These are phyloP conservation scores for Nematodospora valgi DNA, from an alignment of 805 yeast genomes.

Conservation along the genomic window DNA sequence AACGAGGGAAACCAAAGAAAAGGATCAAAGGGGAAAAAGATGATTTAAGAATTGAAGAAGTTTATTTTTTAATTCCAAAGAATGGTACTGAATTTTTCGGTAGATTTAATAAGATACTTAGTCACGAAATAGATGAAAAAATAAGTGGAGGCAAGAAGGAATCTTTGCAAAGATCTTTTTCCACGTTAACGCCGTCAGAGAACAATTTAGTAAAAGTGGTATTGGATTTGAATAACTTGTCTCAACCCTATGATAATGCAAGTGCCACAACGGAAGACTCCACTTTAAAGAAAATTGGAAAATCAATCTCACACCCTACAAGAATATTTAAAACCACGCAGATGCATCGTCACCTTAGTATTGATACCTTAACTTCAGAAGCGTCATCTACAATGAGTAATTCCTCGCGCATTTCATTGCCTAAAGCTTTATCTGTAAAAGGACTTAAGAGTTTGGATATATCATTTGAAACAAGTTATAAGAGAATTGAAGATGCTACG, in stretches of 20 bases:
- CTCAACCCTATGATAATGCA: neutral
- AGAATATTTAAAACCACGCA: conserved; percentile 15
- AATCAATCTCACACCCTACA: conserved; percentile 15
- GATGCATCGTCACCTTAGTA: too few species aligned
- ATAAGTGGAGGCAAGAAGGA: neutral
- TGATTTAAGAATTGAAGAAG: conserved; percentile 60
- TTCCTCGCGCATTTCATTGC: conserved; percentile 14
- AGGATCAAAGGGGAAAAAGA: conserved; percentile 8
- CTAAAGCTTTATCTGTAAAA: conserved; percentile 29
- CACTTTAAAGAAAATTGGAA: conserved; percentile 17
- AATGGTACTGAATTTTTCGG: conserved; percentile 42
- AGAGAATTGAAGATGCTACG: conserved; percentile 21
- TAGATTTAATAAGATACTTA: conserved; percentile 31
- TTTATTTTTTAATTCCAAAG: conserved; percentile 64
- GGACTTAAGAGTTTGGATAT: conserved; percentile 32
- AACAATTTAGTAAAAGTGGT: conserved; percentile 6
- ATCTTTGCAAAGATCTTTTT: conserved; percentile 1
- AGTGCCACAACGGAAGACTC: conserved; percentile 7
- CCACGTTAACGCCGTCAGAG: conserved; percentile 6
- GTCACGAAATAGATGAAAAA: conserved; percentile 6
- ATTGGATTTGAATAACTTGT: conserved; percentile 1
- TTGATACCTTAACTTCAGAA: neutral
- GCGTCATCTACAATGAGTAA: conserved; percentile 1
- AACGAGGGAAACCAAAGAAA: conserved; percentile 7
- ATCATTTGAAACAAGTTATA: conserved; percentile 28